Conservation (phyloP, 164 flowering plant genomes). For the Vitis cinerea region DNA sequence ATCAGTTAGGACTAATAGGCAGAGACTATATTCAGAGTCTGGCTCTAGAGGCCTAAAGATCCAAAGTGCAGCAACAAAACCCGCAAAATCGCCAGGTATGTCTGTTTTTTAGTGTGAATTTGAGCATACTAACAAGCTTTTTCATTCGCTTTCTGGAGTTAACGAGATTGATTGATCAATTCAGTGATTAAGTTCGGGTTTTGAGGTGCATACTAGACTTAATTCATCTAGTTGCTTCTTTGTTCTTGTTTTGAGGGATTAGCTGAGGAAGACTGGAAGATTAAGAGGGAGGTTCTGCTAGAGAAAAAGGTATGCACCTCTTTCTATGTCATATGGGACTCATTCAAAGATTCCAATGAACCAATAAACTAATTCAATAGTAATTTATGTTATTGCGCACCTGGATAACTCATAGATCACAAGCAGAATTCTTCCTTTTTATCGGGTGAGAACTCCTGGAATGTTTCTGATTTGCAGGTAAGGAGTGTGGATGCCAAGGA, state of each 20-base stretch:
- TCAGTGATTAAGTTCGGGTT: neutral
- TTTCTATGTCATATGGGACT: neutral
- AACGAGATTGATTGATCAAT: neutral
- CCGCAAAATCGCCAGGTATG: slow-evolving; percentile 88
- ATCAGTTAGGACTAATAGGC: slow-evolving; percentile 10
- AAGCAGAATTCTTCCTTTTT: neutral
- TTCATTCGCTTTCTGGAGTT: neutral
- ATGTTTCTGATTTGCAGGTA: slow-evolving; percentile 48
- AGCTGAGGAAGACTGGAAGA: slow-evolving; percentile 98
- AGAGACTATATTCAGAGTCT: slow-evolving; percentile 12
- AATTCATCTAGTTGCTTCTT: neutral
- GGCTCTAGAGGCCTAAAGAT: slow-evolving; percentile 33
- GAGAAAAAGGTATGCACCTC: slow-evolving; percentile 63
- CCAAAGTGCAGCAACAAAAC: slow-evolving; percentile 71
- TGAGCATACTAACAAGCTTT: neutral
- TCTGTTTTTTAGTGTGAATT: neutral
- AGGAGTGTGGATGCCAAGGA: slow-evolving; percentile 90
- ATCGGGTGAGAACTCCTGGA: neutral
- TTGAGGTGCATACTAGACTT: neutral
- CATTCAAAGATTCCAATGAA: too few relatives aligned
- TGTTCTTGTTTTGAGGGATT: slow-evolving; percentile 24
- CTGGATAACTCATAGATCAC: neutral
- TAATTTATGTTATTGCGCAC: too few relatives aligned
- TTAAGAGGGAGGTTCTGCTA: slow-evolving; percentile 63
- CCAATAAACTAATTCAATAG: neutral